Evolutionary conservation across 1,284 basidiomycete species (phyloP), one percentile per base, ranked within the genome.

Genomic region (Heterobasidion occidentale): DNA sequence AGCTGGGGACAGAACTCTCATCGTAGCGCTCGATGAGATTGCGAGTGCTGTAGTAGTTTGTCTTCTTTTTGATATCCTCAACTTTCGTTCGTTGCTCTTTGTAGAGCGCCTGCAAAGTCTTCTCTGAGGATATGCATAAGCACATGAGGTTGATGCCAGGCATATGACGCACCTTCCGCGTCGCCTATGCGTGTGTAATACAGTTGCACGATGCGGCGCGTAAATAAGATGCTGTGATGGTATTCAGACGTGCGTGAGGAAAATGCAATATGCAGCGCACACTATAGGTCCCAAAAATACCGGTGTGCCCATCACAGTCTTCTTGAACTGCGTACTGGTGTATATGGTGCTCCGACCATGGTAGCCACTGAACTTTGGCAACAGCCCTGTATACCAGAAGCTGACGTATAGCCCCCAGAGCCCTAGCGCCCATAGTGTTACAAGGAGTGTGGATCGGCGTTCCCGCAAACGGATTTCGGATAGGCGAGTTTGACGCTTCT

Each of bases 51-150:
- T 99, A 94, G 71, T 92, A 99, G 65, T 96, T 95, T 0, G 94
- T 98, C 65, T 92, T 94, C 73, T 93, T 91, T 77, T 99, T 99
- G 64, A 99, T 91, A 66, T 98, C 95, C 63, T 97, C 95, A 35
- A 99, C 82, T 68, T 93, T 95, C 45, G 81, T 81, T 42, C 90
- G 84, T 63, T 95, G 93, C 65, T 89, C 78, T 65, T 87, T 87
- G 62, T 91, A 80, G 11, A 98, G 76, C 0, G 75, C 69, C 58
- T 87, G 85, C 15, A 99, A 76, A 11, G 86, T 84, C 65, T 84
- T 89, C 69, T 98, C 95, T 94, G 14, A 42, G n/a, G 53, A 44
- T 35, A 11, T 20, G 34, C 19, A 15, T 47, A 33, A 33, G 51
- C 4, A n/a, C 51, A 52, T 50, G 56, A 45, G 55, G 36, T 33